These are phyloP conservation scores for Quercus suber DNA, from an alignment of 306 rosid genomes.

Conservation along the genomic window DNA sequence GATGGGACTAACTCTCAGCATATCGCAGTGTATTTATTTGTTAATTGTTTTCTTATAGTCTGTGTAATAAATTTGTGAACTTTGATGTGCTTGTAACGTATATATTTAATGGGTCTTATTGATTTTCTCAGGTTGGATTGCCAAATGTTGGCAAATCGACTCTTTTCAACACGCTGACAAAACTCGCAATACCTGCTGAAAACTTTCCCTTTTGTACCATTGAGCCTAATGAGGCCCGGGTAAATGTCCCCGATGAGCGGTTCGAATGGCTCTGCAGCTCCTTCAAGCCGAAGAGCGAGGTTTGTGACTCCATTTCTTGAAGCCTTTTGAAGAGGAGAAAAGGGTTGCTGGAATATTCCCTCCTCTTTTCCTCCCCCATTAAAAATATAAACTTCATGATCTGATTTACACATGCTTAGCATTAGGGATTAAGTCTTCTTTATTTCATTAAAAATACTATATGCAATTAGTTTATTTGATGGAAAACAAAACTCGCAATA, in stretches of 20 bases:
- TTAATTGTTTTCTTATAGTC: background rate
- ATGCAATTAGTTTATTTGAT: no score
- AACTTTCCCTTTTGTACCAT: conserved; percentile 99
- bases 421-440: background rate
- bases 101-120: background rate
- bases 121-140: conserved; percentile 78
- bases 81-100: background rate
- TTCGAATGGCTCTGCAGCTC: conserved; percentile 95
- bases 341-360: background rate
- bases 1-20: background rate
- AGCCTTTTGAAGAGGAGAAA: no score
- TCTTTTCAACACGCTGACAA: conserved; percentile 89
- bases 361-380: background rate
- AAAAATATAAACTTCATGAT: background rate
- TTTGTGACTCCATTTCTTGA: conserved; percentile 22
- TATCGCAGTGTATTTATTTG: background rate
- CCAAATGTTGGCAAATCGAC: conserved; percentile 99
- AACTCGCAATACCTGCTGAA: conserved; percentile 91
- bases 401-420: background rate
- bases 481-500: conserved; percentile 64
- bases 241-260: conserved; percentile 87
- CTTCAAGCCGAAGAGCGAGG: conserved; percentile 95
- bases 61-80: background rate
- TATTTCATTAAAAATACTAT: no score
- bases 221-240: conserved; percentile 98